Evolutionary conservation across 176 grass and related monocot species (phyloP).

Genomic region (Dactylis glomerata): DNA sequence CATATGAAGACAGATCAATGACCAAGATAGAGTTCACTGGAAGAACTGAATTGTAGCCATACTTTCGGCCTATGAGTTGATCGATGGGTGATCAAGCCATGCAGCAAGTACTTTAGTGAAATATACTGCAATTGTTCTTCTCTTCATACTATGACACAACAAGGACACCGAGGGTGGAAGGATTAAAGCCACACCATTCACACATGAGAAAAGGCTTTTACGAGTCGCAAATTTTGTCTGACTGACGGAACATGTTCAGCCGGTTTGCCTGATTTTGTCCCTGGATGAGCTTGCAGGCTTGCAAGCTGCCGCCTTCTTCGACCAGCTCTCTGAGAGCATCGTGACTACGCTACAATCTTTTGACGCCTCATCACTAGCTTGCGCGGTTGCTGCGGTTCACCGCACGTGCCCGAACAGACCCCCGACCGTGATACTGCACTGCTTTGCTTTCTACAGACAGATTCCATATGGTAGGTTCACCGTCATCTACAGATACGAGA

Average conservation of each 20-base stretch:
- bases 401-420: slow-evolving; percentile 42
- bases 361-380: background rate
- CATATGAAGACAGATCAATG: too few species aligned
- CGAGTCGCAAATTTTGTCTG: background rate
- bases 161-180: too few species aligned
- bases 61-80: too few species aligned
- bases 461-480: background rate
- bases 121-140: too few species aligned
- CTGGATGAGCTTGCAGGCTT: background rate
- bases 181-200: too few species aligned
- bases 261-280: background rate
- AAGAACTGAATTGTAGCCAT: too few species aligned
- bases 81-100: too few species aligned
- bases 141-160: too few species aligned
- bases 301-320: background rate
- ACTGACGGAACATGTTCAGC: background rate
- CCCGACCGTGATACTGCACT: background rate
- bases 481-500: background rate
- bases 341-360: background rate
- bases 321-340: background rate
- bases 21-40: too few species aligned
- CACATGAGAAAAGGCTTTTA: too few species aligned
- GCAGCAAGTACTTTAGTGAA: too few species aligned
- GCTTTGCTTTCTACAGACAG: background rate
- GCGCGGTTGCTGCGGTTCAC: background rate